A percentile compares a stretch with the other conserved stretches of the same genome.
These are phyloP conservation scores for Candida glaebosa DNA, from an alignment of 805 yeast species.

Conservation along the genomic window DNA sequence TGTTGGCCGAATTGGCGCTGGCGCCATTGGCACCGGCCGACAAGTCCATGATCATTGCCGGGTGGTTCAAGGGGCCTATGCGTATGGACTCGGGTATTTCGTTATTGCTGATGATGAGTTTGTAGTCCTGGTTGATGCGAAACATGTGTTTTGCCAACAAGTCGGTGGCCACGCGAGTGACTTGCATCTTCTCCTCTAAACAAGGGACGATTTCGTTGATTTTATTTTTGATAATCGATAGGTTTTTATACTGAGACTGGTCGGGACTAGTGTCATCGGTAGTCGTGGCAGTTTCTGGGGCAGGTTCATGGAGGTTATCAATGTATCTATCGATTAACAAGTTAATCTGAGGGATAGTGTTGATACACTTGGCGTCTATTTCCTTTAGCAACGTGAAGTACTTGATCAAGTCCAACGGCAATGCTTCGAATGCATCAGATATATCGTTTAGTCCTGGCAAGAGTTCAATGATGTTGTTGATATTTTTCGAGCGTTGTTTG, in stretches of 20 bases:
- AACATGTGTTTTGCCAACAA: slow-evolving; percentile 62
- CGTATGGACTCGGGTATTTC: slow-evolving; percentile 83
- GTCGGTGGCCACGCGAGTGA: slow-evolving; percentile 87
- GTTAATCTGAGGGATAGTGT: slow-evolving; percentile 65
- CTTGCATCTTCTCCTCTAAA: slow-evolving; percentile 95
- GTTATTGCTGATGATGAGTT: slow-evolving; percentile 59
- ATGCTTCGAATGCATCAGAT: slow-evolving; percentile 84
- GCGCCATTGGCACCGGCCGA: slow-evolving; percentile 42
- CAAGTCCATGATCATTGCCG: slow-evolving; percentile 74
- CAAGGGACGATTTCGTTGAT: slow-evolving; percentile 81
- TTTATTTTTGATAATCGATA: slow-evolving; percentile 40
- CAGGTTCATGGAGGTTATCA: not conserved
- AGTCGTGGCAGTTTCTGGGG: not conserved
- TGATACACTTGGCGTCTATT: slow-evolving; percentile 89
- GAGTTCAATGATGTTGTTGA: slow-evolving; percentile 34
- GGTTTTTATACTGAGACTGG: slow-evolving; percentile 22
- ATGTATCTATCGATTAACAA: slow-evolving; percentile 48
- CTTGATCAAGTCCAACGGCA: slow-evolving; percentile 78
- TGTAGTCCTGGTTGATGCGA: slow-evolving; percentile 78
- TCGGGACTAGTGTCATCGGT: not conserved
- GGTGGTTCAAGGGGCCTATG: slow-evolving; percentile 79
- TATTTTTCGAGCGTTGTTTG: slow-evolving; percentile 29
- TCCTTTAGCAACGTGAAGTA: slow-evolving; percentile 87
- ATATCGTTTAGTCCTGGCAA: slow-evolving; percentile 88
- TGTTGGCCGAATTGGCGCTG: slow-evolving; percentile 34